Evolutionary conservation across 495 filamentous ascomycete species (phyloP), one percentile per base, ranked within the genome.

Genomic region (Friedmanniomyces simplex): DNA sequence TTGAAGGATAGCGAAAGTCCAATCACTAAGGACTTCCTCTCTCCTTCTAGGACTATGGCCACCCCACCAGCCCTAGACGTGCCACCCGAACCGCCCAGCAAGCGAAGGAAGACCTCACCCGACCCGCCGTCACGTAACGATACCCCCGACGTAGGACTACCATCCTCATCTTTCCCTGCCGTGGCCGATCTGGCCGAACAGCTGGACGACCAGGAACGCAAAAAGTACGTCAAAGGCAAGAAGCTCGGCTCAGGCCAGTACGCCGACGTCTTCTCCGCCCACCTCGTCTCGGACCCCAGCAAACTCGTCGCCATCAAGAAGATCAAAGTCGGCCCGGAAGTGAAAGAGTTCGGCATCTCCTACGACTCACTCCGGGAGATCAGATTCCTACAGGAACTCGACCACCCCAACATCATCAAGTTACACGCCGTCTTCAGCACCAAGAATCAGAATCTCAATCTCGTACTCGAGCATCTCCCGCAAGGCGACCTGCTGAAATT

Each of bases 221-320:
- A 80, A 57, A 94, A 90, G 72, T 98, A 95, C 67, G 77, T 90
- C 57, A 96, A 94, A 77, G 88, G 89, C 68, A 85, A 85, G 67
- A 93, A 91, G 68, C 79, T 99, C 59, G 94, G 94, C 66, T 88
- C 95, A 72, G 94, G 94, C 68, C 97, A 93, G 55, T 99, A 97
- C 68, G 94, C 94, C 59, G 85, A 90, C 64, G 94, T 99, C 60
- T 96, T 88, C 76, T 80, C 88, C 16, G 94, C 89, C 49, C 86
- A 88, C 69, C 75, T 88, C 42, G 79, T 80, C 50, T 68, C 76
- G 37, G 81, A 91, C 61, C 84, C 87, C 0, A 76, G 78, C 16
- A 73, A 77, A 11, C 76, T 80, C 24, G 87, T 99, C 46, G 94
- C 94, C 55, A 96, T 99, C 69, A 99, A 99, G 68, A 97, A 96